Percentiles rank a stretch among this genome's conserved stretches.
Conservation (phyloP, 768 basidiomycete species). For the Bullera alba region DNA sequence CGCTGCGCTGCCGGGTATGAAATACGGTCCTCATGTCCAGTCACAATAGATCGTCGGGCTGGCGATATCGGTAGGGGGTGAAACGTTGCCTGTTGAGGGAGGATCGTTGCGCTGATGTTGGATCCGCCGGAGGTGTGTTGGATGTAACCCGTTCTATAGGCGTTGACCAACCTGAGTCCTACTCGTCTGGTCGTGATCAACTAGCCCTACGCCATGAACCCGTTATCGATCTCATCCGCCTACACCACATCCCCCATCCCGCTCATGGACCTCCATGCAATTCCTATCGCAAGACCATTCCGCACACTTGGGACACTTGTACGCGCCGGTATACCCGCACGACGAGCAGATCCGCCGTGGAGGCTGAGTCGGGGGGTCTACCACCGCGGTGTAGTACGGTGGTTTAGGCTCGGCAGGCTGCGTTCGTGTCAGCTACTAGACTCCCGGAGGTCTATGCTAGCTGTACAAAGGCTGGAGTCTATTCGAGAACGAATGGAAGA, state of each 20-base stretch:
- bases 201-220: background rate
- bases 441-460: background rate
- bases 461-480: background rate
- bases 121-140: too few species aligned
- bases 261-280: slow-evolving; percentile 34
- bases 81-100: too few species aligned
- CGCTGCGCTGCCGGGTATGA: too few species aligned
- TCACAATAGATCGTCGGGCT: too few species aligned
- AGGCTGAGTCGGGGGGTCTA: slow-evolving; percentile 21
- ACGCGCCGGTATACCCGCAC: slow-evolving; percentile 39
- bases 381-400: slow-evolving; percentile 23
- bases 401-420: slow-evolving; percentile 21
- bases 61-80: too few species aligned
- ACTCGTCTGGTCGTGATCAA: background rate
- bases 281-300: slow-evolving; percentile 37
- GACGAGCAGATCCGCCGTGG: slow-evolving; percentile 37
- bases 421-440: background rate
- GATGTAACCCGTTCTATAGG: too few species aligned
- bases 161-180: too few species aligned
- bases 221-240: slow-evolving; percentile 18
- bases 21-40: too few species aligned
- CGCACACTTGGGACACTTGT: slow-evolving; percentile 34
- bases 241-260: slow-evolving; percentile 42
- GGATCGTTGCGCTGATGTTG: too few species aligned
- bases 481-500: background rate